Evolutionary conservation across 441 rosid genomes (phyloP).

Genomic region (Pelargonium myrrhifolium): DNA sequence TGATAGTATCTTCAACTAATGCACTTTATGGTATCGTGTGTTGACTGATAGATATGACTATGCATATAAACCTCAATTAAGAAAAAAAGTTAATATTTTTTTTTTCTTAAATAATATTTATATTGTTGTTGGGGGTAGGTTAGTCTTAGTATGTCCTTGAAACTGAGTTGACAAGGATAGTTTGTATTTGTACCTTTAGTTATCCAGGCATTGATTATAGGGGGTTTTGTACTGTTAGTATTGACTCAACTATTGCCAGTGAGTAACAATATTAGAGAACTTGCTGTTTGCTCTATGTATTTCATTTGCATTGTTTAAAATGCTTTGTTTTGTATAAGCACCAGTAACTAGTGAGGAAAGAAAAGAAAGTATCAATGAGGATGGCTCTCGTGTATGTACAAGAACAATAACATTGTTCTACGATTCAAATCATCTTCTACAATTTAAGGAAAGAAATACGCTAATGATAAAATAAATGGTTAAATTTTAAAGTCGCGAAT

Average conservation of each 20-base stretch:
- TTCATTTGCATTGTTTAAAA: not conserved
- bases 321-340: no score
- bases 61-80: not conserved
- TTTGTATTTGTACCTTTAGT: not conserved
- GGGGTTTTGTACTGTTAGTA: not conserved
- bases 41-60: not conserved
- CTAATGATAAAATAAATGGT: not conserved
- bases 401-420: not conserved
- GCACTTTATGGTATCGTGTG: not conserved
- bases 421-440: no score
- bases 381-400: not conserved
- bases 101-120: not conserved
- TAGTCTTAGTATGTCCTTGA: no score
- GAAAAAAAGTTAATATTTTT: not conserved
- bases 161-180: not conserved
- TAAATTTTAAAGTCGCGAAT: no score
- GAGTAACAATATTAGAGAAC: not conserved
- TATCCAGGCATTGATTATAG: not conserved
- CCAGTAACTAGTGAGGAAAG: no score
- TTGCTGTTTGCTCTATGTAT: not conserved
- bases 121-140: not conserved
- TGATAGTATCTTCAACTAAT: not conserved
- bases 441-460: not conserved
- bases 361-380: not conserved
- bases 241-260: not conserved